Base-by-base conservation (phyloP, 2,329 filamentous ascomycete species). In the Colletotrichum limetticola region DNA sequence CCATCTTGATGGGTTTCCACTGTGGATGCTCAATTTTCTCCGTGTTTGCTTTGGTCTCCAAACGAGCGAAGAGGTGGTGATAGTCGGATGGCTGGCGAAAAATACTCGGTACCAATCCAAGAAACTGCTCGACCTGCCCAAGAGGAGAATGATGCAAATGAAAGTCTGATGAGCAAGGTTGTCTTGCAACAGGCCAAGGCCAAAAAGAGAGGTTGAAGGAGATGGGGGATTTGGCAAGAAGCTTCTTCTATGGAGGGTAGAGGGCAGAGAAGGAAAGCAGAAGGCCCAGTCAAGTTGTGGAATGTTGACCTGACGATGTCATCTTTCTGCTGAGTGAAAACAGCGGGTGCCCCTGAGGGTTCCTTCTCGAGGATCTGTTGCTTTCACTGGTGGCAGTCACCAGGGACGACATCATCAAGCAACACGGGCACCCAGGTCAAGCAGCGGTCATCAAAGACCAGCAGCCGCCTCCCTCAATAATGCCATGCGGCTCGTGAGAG, bases 41-140 rank as follows among this genome's bases (percentile, higher is more conserved):
- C 14, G 24, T 56, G 61, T 32, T 57, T 60, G 59, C n/a, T 46
- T 8, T 24, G 42, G 35, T 72, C 70, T 70, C 70, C 26, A 70
- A 70, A 69, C 66, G 66, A 72, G 60, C 30, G 70, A 59, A 63
- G 42, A 56, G 70, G 24, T 37, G 46, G 53, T 49, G 66, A 72
- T 72, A 72, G 59, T 70, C 55, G 60, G 49, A 70, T 60, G 66
- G 66, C 66, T 72, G 70, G 70, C 46, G 62, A 68, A 37, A 62
- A 68, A 65, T 60, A 64, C 70, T 55, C 35, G 64, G 61, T 55
- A 30, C 60, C 70, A 55, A 72, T 72, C 70, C 70, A 69, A 72
- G 66, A 72, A 70, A 62, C 61, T 64, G 46, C 55, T 37, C 55
- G 49, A 53, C 26, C 37, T 57, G 66, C 70, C 70, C 70, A 72